A percentile compares a stretch with the other conserved stretches of the same genome.
Evolutionary conservation across 1,284 basidiomycete genomes (phyloP).

Genomic region (Microstroma glucosiphilum): DNA sequence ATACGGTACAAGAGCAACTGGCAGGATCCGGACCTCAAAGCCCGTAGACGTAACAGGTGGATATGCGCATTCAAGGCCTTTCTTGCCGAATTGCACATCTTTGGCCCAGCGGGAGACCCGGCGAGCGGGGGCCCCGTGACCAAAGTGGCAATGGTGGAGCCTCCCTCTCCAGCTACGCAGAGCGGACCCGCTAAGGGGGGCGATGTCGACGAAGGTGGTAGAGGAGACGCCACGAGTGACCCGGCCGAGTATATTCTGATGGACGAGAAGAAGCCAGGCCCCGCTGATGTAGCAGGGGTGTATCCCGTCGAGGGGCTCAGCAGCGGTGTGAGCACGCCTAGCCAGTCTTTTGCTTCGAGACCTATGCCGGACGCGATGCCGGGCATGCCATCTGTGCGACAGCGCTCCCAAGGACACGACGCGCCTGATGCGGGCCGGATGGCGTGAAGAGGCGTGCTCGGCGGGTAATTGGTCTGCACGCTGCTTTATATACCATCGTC

Average conservation of each 20-base stretch:
- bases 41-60: constrained; percentile 79
- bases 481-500: too few relatives aligned
- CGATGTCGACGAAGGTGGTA: neutral
- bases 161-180: neutral
- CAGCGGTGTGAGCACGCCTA: too few relatives aligned
- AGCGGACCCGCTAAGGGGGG: neutral
- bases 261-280: neutral
- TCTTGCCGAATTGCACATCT: constrained; percentile 67
- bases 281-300: too few relatives aligned
- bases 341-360: too few relatives aligned
- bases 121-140: neutral
- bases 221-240: neutral
- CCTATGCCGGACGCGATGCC: too few relatives aligned
- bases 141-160: neutral
- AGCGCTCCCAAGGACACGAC: too few relatives aligned
- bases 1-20: constrained; percentile 88
- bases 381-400: too few relatives aligned
- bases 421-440: too few relatives aligned
- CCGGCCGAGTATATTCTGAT: neutral
- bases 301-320: too few relatives aligned
- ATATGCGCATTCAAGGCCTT: constrained; percentile 74
- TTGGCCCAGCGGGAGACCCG: constrained; percentile 62
- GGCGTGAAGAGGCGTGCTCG: too few relatives aligned
- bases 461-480: too few relatives aligned
- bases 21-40: constrained; percentile 65